phyloP scores from a whole-genome alignment of 768 basidiomycete genomes.

The Naematelia encephala region DNA sequence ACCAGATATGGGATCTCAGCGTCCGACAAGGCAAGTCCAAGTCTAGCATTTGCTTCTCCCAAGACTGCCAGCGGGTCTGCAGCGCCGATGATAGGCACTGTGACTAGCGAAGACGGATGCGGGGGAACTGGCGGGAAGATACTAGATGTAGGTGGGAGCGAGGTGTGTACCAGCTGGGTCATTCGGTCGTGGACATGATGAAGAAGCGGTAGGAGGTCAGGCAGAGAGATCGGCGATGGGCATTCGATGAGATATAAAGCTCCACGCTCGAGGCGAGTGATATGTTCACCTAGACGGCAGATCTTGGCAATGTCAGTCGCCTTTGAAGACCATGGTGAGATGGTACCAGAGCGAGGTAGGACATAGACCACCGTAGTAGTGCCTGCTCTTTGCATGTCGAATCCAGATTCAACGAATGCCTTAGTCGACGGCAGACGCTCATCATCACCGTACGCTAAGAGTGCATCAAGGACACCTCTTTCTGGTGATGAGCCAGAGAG shows the following conservation, averaged over 20 bases:
- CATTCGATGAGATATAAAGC: conserved; percentile 63
- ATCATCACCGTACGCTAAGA: conserved; percentile 83
- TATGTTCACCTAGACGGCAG: conserved; percentile 69
- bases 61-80: conserved; percentile 63
- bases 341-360: conserved; percentile 78
- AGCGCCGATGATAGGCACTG: conserved; percentile 61
- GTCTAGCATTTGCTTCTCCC: conserved; percentile 68
- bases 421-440: conserved; percentile 38
- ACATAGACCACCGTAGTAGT: conserved; percentile 62
- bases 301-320: conserved; percentile 90
- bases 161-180: conserved; percentile 74
- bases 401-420: conserved; percentile 31
- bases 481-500: conserved; percentile 57
- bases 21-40: conserved; percentile 83
- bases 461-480: conserved; percentile 61
- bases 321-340: conserved; percentile 99
- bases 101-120: conserved; percentile 65
- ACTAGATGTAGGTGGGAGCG: conserved; percentile 59
- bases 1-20: conserved; percentile 92
- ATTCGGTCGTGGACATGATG: conserved; percentile 89
- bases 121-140: conserved; percentile 57
- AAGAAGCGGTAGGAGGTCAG: conserved; percentile 59
- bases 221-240: conserved; percentile 52
- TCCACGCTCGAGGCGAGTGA: conserved; percentile 85
- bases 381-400: conserved; percentile 49